Evolutionary conservation across 495 filamentous ascomycete species (phyloP).

Genomic region (Letharia lupina): DNA sequence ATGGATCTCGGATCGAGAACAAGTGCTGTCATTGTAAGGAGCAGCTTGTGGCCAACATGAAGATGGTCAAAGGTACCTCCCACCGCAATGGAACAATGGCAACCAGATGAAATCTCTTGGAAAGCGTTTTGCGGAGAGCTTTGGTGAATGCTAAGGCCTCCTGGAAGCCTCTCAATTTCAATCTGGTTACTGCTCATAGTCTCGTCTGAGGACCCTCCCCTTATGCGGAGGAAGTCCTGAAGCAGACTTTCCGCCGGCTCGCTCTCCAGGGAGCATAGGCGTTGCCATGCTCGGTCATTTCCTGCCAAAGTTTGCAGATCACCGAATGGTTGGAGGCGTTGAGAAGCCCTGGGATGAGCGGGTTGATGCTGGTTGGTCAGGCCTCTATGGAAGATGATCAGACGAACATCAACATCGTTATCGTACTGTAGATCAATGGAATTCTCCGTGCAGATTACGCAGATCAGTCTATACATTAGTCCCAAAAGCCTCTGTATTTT

Average conservation of each 20-base stretch:
- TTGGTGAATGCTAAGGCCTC: slow-evolving; percentile 37
- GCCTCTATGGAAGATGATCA: slow-evolving; percentile 61
- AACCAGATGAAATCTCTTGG: slow-evolving; percentile 23
- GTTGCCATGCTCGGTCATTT: slow-evolving; percentile 48
- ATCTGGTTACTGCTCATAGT: slow-evolving; percentile 27
- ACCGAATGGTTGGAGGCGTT: slow-evolving; percentile 47
- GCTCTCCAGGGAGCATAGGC: slow-evolving; percentile 56
- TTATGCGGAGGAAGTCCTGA: slow-evolving; percentile 24
- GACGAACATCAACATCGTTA: slow-evolving; percentile 66
- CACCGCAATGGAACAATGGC: slow-evolving; percentile 59
- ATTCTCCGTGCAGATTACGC: slow-evolving; percentile 53
- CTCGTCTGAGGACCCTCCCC: slow-evolving; percentile 31
- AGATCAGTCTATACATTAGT: slow-evolving; percentile 68
- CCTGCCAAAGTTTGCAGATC: slow-evolving; percentile 57
- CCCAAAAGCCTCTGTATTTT: slow-evolving; percentile 63
- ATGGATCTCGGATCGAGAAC: slow-evolving; percentile 44
- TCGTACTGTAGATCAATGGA: slow-evolving; percentile 55
- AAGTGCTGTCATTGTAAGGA: slow-evolving; percentile 76
- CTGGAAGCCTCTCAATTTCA: slow-evolving; percentile 34
- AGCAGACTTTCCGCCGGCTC: slow-evolving; percentile 45
- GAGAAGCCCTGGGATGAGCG: slow-evolving; percentile 27
- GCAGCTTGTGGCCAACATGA: slow-evolving; percentile 89
- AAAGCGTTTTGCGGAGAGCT: slow-evolving; percentile 6
- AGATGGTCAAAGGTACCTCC: slow-evolving; percentile 97
- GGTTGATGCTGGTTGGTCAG: slow-evolving; percentile 25